Evolutionary conservation across 345 rosid species (phyloP), one percentile per base, ranked within the genome.

Genomic region (Populus tremula): DNA sequence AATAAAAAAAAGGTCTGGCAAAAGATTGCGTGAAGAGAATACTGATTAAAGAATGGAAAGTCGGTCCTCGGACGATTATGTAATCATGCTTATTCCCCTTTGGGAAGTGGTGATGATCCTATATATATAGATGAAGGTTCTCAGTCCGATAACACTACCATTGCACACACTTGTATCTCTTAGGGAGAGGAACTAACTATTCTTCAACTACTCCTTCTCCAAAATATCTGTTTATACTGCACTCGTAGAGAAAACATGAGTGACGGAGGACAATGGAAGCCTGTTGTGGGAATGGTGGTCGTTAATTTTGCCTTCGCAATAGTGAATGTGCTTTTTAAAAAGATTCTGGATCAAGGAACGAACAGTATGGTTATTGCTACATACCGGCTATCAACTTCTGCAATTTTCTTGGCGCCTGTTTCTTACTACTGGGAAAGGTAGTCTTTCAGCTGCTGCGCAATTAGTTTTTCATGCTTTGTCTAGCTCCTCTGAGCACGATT

Each of bases 361-460:
- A 71, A 71, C 72, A 79, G 76, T 14, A 75, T 78, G 82, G 85
- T 64, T 71, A 23, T 82, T 43, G 72, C 72, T 21, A 75, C 82
- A 14, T 82, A 82, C 64, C 78, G 85, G 5, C 61, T 64, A 23
- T 23, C 70, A 38, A 45, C 71, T 45, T 33, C 82, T 10, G 25
- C 82, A 14, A 18, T 75, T 54, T 82, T 79, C 74, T 47, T 82
- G 74, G 73, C 74, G 11, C 85, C 85, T 8, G 50, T 78, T 36
- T 79, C 82, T 16, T 78, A 18, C 62, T 78, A 53, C 39, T 67
- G 72, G 79, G 85, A 82, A 71, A 82, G 85, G 85, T 78, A 59
- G 12, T n/a, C 27, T 59, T 1, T 59, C n/a, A 59, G 63, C 29
- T 2, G 14, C 63, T 59, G 63, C 6, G 23, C 27, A 4, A 27